These are phyloP conservation scores for Arbutus unedo DNA, from an alignment of 148 eudicot species.

Conservation along the genomic window DNA sequence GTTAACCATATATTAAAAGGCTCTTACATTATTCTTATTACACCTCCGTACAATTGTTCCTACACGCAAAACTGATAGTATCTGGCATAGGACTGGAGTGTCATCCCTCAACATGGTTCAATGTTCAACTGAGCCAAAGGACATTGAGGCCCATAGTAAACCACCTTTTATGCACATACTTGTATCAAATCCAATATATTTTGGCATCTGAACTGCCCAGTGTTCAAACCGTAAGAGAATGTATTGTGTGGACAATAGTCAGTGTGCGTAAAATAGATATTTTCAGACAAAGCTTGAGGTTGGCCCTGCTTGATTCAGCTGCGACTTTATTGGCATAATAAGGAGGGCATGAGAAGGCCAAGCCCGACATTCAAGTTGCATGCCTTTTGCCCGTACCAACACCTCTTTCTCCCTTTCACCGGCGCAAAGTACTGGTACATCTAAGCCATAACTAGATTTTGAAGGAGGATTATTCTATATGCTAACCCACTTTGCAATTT, in stretches of 20 bases:
- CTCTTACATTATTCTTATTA: too few species aligned
- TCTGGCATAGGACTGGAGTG: too few species aligned
- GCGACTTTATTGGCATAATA: neutral
- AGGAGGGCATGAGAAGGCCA: neutral
- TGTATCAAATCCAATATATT: too few species aligned
- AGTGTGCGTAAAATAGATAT: neutral
- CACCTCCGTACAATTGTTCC: too few species aligned
- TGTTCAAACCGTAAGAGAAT: neutral
- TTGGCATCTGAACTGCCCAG: neutral
- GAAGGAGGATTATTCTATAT: neutral
- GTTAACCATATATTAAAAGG: too few species aligned
- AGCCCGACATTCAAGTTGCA: neutral
- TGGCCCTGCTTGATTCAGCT: neutral
- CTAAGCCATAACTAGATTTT: neutral
- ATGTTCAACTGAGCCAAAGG: too few species aligned
- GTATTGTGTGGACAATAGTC: neutral
- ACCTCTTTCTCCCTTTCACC: neutral
- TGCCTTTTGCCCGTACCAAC: neutral
- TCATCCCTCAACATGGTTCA: too few species aligned
- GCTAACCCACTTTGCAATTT: neutral
- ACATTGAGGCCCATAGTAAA: too few species aligned
- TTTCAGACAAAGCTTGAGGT: neutral
- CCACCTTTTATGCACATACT: too few species aligned
- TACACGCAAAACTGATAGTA: too few species aligned
- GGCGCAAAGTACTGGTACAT: neutral